A percentile compares a stretch with the other conserved stretches of the same genome.
These are phyloP conservation scores for Asterophora lycoperdoides DNA, from an alignment of 768 basidiomycete species.

Conservation along the genomic window DNA sequence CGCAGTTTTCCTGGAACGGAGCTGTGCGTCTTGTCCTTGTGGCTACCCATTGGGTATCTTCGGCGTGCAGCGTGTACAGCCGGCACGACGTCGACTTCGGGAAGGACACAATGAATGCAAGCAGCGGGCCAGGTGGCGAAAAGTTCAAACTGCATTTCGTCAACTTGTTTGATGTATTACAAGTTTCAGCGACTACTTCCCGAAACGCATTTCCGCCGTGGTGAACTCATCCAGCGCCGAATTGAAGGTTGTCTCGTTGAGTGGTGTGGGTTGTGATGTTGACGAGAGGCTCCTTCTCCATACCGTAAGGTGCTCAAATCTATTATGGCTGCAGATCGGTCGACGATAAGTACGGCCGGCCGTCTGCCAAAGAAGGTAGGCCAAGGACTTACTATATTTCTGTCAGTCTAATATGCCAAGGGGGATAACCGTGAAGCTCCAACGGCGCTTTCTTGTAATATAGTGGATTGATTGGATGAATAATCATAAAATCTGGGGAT, in stretches of 20 bases:
- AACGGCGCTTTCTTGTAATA: constrained; percentile 39
- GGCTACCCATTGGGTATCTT: too few relatives aligned
- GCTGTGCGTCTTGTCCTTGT: too few relatives aligned
- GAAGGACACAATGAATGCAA: too few relatives aligned
- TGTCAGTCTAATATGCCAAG: constrained; percentile 81
- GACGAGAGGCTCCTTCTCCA: background rate
- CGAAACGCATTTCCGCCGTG: constrained; percentile 72
- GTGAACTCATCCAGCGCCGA: constrained; percentile 72
- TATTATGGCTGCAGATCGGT: constrained; percentile 26
- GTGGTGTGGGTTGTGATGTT: constrained; percentile 15
- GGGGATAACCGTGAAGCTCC: constrained; percentile 74
- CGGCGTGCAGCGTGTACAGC: background rate
- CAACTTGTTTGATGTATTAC: constrained; percentile 6
- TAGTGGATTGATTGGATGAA: constrained; percentile 51
- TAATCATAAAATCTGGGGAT: constrained; percentile 73
- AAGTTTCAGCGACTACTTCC: constrained; percentile 43
- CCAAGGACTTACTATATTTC: constrained; percentile 63
- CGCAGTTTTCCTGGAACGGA: too few relatives aligned
- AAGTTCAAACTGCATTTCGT: background rate
- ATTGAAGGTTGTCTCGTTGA: constrained; percentile 59
- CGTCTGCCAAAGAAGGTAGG: background rate
- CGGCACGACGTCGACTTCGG: background rate
- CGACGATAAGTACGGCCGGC: background rate
- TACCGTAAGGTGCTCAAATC: constrained; percentile 1
- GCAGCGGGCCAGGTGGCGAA: background rate